These are phyloP conservation scores for Tulasnella sp. DNA, from an alignment of 768 basidiomycete genomes.

Conservation along the genomic window DNA sequence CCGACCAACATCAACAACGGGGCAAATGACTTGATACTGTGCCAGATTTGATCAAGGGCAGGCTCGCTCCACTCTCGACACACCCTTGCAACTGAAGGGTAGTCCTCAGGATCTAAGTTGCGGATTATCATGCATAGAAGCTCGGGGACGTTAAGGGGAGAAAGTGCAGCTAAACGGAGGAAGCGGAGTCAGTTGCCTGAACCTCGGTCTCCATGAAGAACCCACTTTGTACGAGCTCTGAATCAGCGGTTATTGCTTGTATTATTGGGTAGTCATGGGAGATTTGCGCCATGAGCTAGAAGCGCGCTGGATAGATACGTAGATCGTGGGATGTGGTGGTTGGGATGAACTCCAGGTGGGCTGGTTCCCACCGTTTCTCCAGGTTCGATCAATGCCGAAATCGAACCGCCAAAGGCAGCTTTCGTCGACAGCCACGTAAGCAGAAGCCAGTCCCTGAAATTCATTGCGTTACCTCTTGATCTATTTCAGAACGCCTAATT, in stretches of 20 bases:
- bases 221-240: background rate
- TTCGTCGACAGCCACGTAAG: too few relatives aligned
- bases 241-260: background rate
- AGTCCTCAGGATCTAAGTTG: background rate
- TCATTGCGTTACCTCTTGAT: too few relatives aligned
- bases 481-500: too few relatives aligned
- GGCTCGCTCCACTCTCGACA: background rate
- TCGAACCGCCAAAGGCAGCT: too few relatives aligned
- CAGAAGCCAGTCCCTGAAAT: too few relatives aligned
- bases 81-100: background rate
- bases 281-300: background rate
- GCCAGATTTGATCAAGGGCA: background rate
- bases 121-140: background rate
- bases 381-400: background rate
- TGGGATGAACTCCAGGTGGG: too few relatives aligned
- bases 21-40: background rate
- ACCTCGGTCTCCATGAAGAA: background rate
- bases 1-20: background rate
- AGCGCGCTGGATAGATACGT: background rate
- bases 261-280: background rate
- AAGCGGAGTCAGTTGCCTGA: background rate
- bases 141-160: background rate
- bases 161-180: background rate
- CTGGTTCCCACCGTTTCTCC: too few relatives aligned
- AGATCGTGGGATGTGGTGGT: too few relatives aligned